Evolutionary conservation across 2,329 filamentous ascomycete species (phyloP).

Genomic region (Cordyceps tenuipes): DNA sequence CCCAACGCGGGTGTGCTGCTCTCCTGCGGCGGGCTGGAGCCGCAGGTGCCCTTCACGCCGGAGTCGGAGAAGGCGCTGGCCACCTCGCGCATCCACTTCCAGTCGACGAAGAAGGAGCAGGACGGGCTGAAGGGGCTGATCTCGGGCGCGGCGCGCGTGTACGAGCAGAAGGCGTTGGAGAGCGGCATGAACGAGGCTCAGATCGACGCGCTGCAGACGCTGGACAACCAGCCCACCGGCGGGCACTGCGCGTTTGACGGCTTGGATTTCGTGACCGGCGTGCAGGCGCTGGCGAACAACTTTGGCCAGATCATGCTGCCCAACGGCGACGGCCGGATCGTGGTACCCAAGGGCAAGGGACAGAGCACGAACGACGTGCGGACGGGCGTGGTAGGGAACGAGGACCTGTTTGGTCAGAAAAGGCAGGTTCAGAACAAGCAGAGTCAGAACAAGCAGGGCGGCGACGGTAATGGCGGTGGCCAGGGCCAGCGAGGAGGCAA

Average conservation of each 20-base stretch:
- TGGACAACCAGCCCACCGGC: conserved; percentile 46
- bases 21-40: conserved; percentile 46
- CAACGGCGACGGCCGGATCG: conserved; percentile 41
- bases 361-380: conserved; percentile 40
- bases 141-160: conserved; percentile 40
- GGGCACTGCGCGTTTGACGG: conserved; percentile 53
- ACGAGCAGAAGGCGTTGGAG: conserved; percentile 37
- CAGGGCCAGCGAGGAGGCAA: too few species aligned
- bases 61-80: conserved; percentile 30
- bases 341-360: conserved; percentile 42
- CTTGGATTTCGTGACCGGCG: conserved; percentile 43
- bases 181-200: conserved; percentile 35
- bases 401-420: neutral
- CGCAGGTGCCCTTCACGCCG: conserved; percentile 42
- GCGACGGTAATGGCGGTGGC: neutral
- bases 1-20: conserved; percentile 43
- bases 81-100: conserved; percentile 46
- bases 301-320: conserved; percentile 43
- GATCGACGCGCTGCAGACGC: conserved; percentile 45
- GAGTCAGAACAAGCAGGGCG: too few species aligned
- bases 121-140: conserved; percentile 40
- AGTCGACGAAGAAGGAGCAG: conserved; percentile 46
- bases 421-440: too few species aligned
- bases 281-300: conserved; percentile 47
- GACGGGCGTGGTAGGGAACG: conserved; percentile 24